Evolutionary conservation across 1,284 basidiomycete species (phyloP).

Genomic region (Coriolopsis trogii): DNA sequence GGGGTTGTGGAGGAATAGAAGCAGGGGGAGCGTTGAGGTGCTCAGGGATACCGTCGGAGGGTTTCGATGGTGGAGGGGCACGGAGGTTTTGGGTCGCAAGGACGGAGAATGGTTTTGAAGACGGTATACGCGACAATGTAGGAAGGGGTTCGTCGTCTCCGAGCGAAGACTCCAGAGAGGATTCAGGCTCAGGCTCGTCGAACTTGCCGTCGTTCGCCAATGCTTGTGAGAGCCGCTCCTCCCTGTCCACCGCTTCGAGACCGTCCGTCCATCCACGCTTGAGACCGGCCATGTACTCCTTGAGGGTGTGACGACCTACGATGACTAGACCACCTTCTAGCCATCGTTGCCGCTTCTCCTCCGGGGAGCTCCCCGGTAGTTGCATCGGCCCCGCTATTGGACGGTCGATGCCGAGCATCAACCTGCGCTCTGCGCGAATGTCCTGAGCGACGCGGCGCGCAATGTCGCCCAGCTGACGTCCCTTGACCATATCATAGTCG

Average conservation of each 20-base stretch:
- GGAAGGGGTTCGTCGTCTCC: constrained; percentile 42
- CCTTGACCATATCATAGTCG: constrained; percentile 86
- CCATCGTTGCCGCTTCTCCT: constrained; percentile 62
- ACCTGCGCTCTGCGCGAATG: constrained; percentile 66
- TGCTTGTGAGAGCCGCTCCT: constrained; percentile 73
- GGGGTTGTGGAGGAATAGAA: constrained; percentile 76
- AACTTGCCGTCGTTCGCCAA: constrained; percentile 79
- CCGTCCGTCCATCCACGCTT: constrained; percentile 85
- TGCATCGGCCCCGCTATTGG: constrained; percentile 45
- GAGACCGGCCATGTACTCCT: constrained; percentile 92
- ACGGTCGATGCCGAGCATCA: constrained; percentile 64
- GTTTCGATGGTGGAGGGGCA: constrained; percentile 24
- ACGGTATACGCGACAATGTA: constrained; percentile 42
- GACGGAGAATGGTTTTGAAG: constrained; percentile 48
- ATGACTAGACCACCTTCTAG: constrained; percentile 85
- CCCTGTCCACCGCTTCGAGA: constrained; percentile 70
- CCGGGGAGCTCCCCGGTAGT: constrained; percentile 60
- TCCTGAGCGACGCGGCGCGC: constrained; percentile 75
- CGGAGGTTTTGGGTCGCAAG: constrained; percentile 33
- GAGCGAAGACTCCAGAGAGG: constrained; percentile 19
- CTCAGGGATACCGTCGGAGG: constrained; percentile 29
- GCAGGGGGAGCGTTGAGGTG: constrained; percentile 50
- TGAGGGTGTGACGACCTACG: constrained; percentile 90
- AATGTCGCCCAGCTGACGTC: constrained; percentile 86
- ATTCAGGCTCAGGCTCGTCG: constrained; percentile 58